phyloP scores from a whole-genome alignment of 192 early-diverging fungal genomes.

The Funneliformis mosseae region DNA sequence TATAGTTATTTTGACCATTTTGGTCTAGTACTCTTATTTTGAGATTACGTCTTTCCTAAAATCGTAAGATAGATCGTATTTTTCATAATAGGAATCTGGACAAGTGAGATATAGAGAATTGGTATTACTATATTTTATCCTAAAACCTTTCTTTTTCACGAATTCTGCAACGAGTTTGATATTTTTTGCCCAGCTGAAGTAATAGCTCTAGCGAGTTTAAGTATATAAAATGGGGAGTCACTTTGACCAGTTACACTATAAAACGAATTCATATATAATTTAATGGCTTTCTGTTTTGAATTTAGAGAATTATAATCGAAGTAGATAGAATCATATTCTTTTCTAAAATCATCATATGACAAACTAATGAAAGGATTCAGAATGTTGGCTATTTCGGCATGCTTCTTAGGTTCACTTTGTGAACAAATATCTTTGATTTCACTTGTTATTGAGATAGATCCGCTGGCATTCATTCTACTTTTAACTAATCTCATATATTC shows the following conservation, averaged over 20 bases:
- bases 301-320: conserved; percentile 16
- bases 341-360: too few species aligned
- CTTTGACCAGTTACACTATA: background rate
- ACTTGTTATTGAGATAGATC: too few species aligned
- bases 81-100: background rate
- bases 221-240: background rate
- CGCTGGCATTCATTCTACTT: conserved; percentile 1
- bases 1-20: background rate
- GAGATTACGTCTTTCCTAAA: background rate
- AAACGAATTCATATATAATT: conserved; percentile 19
- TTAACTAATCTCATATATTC: too few species aligned
- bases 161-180: conserved; percentile 10
- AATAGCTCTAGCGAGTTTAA: background rate
- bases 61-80: conserved; percentile 12
- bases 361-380: too few species aligned
- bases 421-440: background rate
- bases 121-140: background rate
- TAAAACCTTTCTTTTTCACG: conserved; percentile 6
- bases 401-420: background rate
- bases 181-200: conserved; percentile 12
- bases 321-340: background rate
- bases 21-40: background rate
- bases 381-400: background rate
- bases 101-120: background rate
- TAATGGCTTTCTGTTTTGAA: conserved; percentile 4